Percentiles rank a stretch among this genome's conserved stretches.
phyloP scores from a whole-genome alignment of 257 asterid species.

The Nicotiana tabacum region DNA sequence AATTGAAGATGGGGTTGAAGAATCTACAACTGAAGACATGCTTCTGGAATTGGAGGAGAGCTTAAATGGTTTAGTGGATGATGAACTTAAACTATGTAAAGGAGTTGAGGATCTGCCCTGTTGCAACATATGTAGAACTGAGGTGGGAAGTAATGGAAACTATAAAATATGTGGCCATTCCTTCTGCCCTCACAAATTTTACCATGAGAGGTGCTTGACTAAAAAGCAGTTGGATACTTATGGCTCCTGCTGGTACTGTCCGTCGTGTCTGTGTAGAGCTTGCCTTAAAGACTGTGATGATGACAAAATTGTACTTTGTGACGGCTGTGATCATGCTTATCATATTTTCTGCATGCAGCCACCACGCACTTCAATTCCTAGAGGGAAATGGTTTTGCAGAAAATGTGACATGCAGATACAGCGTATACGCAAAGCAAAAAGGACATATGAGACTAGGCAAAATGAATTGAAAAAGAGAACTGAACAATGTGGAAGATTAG shows the following conservation, averaged over 20 bases:
- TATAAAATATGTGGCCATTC: conserved; percentile 62
- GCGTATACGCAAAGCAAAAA: conserved; percentile 44
- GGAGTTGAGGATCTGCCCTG: conserved; percentile 18
- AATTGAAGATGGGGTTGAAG: conserved; percentile 32
- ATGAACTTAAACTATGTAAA: conserved; percentile 17
- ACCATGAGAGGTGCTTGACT: conserved; percentile 73
- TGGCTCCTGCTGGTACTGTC: conserved; percentile 84
- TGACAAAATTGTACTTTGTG: conserved; percentile 80
- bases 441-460: conserved; percentile 30
- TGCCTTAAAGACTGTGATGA: conserved; percentile 72
- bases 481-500: conserved; percentile 20
- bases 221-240: conserved; percentile 45
- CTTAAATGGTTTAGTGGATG: conserved; percentile 37
- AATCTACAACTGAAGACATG: conserved; percentile 20
- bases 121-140: conserved; percentile 63
- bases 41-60: conserved; percentile 52
- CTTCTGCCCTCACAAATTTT: conserved; percentile 73
- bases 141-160: conserved; percentile 37
- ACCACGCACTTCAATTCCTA: conserved; percentile 48
- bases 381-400: conserved; percentile 75
- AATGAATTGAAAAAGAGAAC: conserved; percentile 30
- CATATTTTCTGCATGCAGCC: conserved; percentile 83
- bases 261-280: conserved; percentile 77
- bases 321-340: conserved; percentile 83
- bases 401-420: conserved; percentile 51